Conservation (phyloP, 805 yeast genomes). For the Zygotorulaspora chibaensis region DNA sequence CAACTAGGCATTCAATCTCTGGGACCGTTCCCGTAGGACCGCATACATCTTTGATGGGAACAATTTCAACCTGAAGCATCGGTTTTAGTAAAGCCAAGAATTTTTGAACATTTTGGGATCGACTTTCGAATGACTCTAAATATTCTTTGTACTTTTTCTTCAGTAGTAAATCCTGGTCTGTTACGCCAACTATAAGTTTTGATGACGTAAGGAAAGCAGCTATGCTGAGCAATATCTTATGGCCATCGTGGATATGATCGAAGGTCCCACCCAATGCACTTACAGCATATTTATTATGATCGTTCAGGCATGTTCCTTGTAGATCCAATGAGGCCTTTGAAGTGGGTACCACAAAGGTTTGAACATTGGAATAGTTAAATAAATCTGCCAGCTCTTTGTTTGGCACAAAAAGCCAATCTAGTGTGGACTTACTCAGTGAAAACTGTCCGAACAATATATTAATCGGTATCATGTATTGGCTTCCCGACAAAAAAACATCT, state of each 20-base stretch:
- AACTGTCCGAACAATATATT: constrained; percentile 23
- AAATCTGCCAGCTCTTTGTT: constrained; percentile 2
- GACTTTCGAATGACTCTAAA: constrained; percentile 52
- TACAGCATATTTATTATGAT: constrained; percentile 32
- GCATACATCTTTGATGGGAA: constrained; percentile 75
- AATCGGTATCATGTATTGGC: constrained; percentile 21
- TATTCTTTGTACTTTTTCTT: constrained; percentile 71
- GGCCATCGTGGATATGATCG: constrained; percentile 96
- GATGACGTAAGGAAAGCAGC: constrained; percentile 56
- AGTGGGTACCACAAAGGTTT: constrained; percentile 7
- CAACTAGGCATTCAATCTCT: constrained; percentile 73
- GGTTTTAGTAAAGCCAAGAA: constrained; percentile 53
- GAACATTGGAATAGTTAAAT: constrained; percentile 2
- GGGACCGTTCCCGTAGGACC: constrained; percentile 85
- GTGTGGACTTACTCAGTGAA: constrained; percentile 7
- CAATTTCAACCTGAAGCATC: constrained; percentile 44
- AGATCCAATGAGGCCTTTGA: not conserved
- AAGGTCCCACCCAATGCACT: constrained; percentile 92
- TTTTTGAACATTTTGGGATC: constrained; percentile 44
- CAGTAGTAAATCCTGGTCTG: constrained; percentile 65
- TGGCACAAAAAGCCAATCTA: constrained; percentile 21
- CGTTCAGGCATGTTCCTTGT: constrained; percentile 3
- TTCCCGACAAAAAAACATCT: constrained; percentile 20
- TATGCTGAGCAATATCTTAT: constrained; percentile 73
- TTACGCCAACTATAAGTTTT: constrained; percentile 72